Evolutionary conservation across 2,329 filamentous ascomycete species (phyloP).

Genomic region (Nemania diffusa): DNA sequence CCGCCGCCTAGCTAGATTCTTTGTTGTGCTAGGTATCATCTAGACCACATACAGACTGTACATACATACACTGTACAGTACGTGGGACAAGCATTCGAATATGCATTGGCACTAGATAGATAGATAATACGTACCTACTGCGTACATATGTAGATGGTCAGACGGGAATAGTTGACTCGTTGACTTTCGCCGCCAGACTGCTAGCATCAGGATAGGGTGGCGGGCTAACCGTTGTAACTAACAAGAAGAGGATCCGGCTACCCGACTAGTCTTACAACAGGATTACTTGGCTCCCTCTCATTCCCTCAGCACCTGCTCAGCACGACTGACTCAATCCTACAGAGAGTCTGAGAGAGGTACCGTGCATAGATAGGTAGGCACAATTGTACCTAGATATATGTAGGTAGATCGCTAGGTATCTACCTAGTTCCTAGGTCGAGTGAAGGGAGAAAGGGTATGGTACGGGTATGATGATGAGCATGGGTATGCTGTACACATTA

Average conservation of each 20-base stretch:
- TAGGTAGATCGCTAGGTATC: background rate
- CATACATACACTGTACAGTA: no score
- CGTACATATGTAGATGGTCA: slow-evolving; percentile 18
- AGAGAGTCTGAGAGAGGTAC: background rate
- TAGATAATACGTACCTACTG: background rate
- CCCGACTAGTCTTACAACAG: slow-evolving; percentile 4
- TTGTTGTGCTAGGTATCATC: background rate
- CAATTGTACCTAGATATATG: background rate
- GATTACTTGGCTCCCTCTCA: slow-evolving; percentile 20
- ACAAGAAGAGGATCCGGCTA: slow-evolving; percentile 7
- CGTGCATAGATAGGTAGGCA: background rate
- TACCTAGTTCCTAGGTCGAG: background rate
- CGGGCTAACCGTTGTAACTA: background rate
- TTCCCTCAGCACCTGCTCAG: background rate
- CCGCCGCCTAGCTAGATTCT: no score
- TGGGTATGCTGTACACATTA: background rate
- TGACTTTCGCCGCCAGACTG: slow-evolving; percentile 22
- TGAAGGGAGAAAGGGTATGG: no score
- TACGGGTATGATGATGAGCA: background rate
- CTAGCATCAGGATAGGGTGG: background rate
- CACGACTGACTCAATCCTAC: slow-evolving; percentile 26
- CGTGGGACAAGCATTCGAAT: slow-evolving; percentile 18
- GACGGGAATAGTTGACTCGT: slow-evolving; percentile 26
- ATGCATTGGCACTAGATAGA: no score
- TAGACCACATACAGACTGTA: background rate